Percentiles rank a stretch among this genome's conserved stretches.
phyloP scores from a whole-genome alignment of 495 filamentous ascomycete genomes.

The Pyronema domesticum region DNA sequence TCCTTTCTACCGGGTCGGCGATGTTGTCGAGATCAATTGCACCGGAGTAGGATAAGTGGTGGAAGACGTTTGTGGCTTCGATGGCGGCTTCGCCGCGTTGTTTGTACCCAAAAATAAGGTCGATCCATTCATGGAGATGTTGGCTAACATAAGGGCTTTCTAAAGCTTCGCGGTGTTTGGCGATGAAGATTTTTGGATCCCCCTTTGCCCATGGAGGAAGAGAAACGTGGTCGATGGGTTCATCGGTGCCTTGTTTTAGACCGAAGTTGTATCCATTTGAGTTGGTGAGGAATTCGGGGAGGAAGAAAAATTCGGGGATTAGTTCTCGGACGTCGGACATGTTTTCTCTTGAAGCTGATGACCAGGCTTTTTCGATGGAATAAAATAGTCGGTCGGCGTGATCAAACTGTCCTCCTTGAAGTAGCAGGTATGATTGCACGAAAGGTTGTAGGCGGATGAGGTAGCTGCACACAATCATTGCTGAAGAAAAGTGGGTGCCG shows the following conservation, averaged over 20 bases:
- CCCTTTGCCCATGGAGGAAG: conserved; percentile 94
- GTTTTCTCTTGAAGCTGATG: conserved; percentile 71
- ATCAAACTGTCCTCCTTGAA: conserved; percentile 92
- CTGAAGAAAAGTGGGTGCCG: conserved; percentile 95
- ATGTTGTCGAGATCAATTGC: conserved; percentile 86
- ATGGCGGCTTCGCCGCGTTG: conserved; percentile 86
- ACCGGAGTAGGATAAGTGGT: conserved; percentile 84
- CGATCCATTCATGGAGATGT: conserved; percentile 86
- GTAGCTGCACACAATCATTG: conserved; percentile 96
- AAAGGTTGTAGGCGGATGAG: conserved; percentile 90
- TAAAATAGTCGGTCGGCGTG: conserved; percentile 91
- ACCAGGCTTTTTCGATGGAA: conserved; percentile 80
- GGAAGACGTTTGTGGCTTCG: conserved; percentile 87
- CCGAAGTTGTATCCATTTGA: conserved; percentile 90
- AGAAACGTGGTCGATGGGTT: conserved; percentile 62
- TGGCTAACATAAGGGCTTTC: conserved; percentile 88
- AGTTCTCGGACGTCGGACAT: conserved; percentile 88
- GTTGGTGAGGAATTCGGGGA: conserved; percentile 84
- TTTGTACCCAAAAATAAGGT: conserved; percentile 86
- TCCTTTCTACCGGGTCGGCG: conserved; percentile 63
- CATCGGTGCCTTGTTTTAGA: conserved; percentile 56
- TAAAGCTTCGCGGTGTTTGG: conserved; percentile 81
- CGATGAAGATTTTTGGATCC: conserved; percentile 86
- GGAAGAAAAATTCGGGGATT: conserved; percentile 90
- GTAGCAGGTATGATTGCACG: conserved; percentile 87